Evolutionary conservation across 2,329 filamentous ascomycete species (phyloP).

Genomic region (Zymoseptoria ardabiliae): DNA sequence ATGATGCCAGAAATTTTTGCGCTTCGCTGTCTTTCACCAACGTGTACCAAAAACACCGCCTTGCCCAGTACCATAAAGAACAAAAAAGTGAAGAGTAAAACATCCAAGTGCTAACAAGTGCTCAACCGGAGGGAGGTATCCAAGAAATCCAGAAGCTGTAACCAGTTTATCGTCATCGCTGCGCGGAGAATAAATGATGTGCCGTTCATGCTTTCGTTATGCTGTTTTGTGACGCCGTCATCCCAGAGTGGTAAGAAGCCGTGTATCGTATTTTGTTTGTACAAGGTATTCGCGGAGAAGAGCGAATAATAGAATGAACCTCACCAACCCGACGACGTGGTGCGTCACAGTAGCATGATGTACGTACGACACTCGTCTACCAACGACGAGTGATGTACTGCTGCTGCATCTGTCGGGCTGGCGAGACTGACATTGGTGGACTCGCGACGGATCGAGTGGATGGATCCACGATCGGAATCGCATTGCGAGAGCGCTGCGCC

Average conservation of each 20-base stretch:
- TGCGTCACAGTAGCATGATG: conserved; percentile 13
- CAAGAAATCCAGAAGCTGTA: conserved; percentile 1
- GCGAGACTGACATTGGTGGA: conserved; percentile 68
- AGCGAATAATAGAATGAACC: conserved; percentile 10
- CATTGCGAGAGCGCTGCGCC: conserved; percentile 82
- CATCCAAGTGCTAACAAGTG: conserved; percentile 7
- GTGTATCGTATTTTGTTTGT: conserved; percentile 16
- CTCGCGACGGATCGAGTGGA: conserved; percentile 77
- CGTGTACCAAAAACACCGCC: conserved; percentile 5
- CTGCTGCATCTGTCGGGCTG: conserved; percentile 55
- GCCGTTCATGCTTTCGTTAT: conserved; percentile 19
- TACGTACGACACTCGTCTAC: conserved; percentile 28
- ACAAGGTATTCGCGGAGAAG: conserved; percentile 16
- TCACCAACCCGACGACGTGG: conserved; percentile 22
- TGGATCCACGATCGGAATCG: conserved; percentile 96
- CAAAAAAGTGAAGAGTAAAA: neutral
- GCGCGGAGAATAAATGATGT: conserved; percentile 13
- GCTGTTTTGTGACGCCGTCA: conserved; percentile 19
- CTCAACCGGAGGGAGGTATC: conserved; percentile 1
- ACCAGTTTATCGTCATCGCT: conserved; percentile 10
- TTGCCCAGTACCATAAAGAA: conserved; percentile 2
- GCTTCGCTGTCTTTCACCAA: conserved; percentile 8
- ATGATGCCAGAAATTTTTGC: conserved; percentile 7
- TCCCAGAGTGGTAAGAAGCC: conserved; percentile 10
- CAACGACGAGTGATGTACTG: conserved; percentile 43